A percentile compares a stretch with the other conserved stretches of the same genome.
These are phyloP conservation scores for Tarenaya hassleriana DNA, from an alignment of 345 rosid genomes.

Conservation along the genomic window DNA sequence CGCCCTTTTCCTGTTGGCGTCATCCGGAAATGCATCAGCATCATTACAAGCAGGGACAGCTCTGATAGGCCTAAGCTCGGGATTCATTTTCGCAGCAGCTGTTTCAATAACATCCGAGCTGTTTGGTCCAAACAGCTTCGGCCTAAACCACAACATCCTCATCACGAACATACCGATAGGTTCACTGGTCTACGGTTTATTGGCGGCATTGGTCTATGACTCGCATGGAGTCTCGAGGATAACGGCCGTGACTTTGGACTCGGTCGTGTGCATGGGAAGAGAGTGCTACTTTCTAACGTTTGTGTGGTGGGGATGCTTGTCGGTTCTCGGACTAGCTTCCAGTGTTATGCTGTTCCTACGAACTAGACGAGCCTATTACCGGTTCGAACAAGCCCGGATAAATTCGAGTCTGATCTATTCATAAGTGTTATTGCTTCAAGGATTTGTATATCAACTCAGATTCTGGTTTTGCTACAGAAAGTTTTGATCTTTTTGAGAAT, in stretches of 20 bases:
- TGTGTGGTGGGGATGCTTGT: conserved; percentile 83
- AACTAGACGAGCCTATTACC: conserved; percentile 70
- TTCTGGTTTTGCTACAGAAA: too few species aligned
- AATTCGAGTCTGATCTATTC: conserved; percentile 25
- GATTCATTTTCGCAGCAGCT: conserved; percentile 91
- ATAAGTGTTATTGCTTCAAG: background rate
- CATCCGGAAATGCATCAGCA: conserved; percentile 40
- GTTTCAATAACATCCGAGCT: conserved; percentile 91
- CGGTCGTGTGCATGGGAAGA: conserved; percentile 71
- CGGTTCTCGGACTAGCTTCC: conserved; percentile 56
- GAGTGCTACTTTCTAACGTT: conserved; percentile 72
- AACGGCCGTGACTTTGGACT: conserved; percentile 6
- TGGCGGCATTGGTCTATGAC: conserved; percentile 83
- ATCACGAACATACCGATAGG: conserved; percentile 93
- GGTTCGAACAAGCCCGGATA: conserved; percentile 56
- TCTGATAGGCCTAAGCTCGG: conserved; percentile 79
- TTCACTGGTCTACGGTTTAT: conserved; percentile 69
- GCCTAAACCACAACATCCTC: conserved; percentile 89
- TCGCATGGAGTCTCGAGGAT: conserved; percentile 31
- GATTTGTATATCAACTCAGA: conserved; percentile 16
- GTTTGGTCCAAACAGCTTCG: conserved; percentile 83
- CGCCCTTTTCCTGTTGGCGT: conserved; percentile 69
- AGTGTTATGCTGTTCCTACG: conserved; percentile 64
- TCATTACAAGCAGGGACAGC: conserved; percentile 58
- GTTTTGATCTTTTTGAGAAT: too few species aligned